phyloP scores from a whole-genome alignment of 768 basidiomycete species.

The Agrocybe praecox region DNA sequence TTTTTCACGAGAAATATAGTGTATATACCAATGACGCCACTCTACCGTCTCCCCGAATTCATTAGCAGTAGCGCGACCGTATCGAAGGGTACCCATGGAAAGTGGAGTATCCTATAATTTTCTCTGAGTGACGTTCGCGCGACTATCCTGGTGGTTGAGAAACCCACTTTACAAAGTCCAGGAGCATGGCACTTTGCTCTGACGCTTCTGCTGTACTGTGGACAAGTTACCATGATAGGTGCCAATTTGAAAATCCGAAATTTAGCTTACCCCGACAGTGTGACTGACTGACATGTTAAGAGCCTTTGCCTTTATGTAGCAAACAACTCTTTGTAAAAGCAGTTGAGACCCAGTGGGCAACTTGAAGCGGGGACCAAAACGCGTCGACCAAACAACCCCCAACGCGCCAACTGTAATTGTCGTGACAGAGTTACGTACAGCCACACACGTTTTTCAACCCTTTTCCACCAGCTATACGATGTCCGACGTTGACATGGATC shows the following conservation, averaged over 20 bases:
- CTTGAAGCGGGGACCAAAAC: neutral
- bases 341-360: neutral
- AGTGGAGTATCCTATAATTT: conserved; percentile 46
- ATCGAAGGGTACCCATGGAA: conserved; percentile 61
- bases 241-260: neutral
- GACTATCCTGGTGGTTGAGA: neutral
- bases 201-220: conserved; percentile 72
- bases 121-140: neutral
- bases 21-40: conserved; percentile 75
- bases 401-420: conserved; percentile 33
- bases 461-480: conserved; percentile 18
- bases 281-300: conserved; percentile 17
- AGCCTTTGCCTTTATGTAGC: no score
- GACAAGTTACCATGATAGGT: neutral
- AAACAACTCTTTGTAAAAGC: neutral
- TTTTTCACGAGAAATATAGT: neutral
- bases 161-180: conserved; percentile 51
- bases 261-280: conserved; percentile 21
- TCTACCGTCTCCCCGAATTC: conserved; percentile 64
- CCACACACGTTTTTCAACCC: neutral
- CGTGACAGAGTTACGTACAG: neutral
- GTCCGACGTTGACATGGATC: conserved; percentile 32
- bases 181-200: conserved; percentile 72
- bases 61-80: conserved; percentile 50
- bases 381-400: conserved; percentile 35